phyloP scores from a whole-genome alignment of 257 asterid species.

The Nicotiana undulata region DNA sequence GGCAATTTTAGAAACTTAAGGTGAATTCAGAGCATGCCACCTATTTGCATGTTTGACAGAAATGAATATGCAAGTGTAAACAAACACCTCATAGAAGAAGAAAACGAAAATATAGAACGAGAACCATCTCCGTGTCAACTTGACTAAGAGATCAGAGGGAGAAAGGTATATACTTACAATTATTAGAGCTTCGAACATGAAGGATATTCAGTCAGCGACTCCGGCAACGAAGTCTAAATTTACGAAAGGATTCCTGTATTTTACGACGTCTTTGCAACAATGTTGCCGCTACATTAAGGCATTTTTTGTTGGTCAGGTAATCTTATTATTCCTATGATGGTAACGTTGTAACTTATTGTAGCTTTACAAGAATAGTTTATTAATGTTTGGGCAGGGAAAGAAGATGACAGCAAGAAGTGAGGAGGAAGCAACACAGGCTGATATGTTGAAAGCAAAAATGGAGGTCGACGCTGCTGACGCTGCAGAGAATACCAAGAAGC shows the following conservation, averaged over 20 bases:
- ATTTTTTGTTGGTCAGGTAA: slow-evolving; percentile 21
- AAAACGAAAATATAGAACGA: not conserved
- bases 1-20: not conserved
- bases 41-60: not conserved
- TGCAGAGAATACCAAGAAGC: slow-evolving; percentile 30
- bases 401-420: slow-evolving; percentile 30
- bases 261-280: slow-evolving; percentile 19
- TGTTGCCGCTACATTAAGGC: slow-evolving; percentile 22
- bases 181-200: not conserved
- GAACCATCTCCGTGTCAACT: not conserved
- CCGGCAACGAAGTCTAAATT: slow-evolving; percentile 10
- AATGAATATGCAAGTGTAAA: not conserved
- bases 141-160: not conserved
- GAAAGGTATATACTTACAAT: no score
- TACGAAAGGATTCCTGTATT: slow-evolving; percentile 17
- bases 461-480: slow-evolving; percentile 45
- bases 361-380: not conserved
- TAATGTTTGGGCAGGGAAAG: slow-evolving; percentile 17
- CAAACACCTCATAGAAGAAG: not conserved
- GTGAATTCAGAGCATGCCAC: not conserved
- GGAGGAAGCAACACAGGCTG: slow-evolving; percentile 31
- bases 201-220: not conserved
- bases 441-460: slow-evolving; percentile 24
- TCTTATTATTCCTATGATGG: not conserved
- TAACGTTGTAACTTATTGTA: not conserved